Evolutionary conservation across 2,329 filamentous ascomycete genomes (phyloP).

Genomic region (Ophiostoma ips): DNA sequence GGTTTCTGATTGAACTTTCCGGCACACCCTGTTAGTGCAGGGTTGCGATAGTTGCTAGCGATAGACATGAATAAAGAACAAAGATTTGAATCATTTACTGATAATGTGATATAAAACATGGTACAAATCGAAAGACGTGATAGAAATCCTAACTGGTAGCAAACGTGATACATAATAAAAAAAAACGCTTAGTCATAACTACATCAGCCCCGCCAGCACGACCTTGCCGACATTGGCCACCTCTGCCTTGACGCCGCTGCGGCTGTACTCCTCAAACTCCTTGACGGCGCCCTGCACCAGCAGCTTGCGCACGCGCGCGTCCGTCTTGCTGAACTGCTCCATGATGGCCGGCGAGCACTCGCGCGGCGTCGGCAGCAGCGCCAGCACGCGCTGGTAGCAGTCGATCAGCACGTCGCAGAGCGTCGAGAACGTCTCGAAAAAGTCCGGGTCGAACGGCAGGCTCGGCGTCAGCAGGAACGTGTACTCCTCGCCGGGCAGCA

Average conservation of each 20-base stretch:
- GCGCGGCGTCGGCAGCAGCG: constrained; percentile 59
- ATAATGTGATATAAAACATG: too few relatives aligned
- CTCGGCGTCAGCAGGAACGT: constrained; percentile 78
- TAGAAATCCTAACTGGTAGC: too few relatives aligned
- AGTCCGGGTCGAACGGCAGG: constrained; percentile 91
- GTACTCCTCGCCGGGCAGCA: constrained; percentile 76
- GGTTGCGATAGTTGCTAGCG: too few relatives aligned
- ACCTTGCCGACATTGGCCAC: constrained; percentile 77
- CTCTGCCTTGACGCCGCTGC: constrained; percentile 61
- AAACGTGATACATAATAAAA: too few relatives aligned
- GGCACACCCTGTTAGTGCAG: not conserved
- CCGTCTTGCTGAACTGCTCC: constrained; percentile 82
- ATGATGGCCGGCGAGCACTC: constrained; percentile 57
- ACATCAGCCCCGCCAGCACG: constrained; percentile 76
- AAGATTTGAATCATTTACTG: too few relatives aligned
- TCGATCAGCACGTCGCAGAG: constrained; percentile 93
- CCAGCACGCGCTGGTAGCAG: constrained; percentile 67
- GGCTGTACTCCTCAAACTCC: constrained; percentile 83
- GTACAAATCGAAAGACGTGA: too few relatives aligned
- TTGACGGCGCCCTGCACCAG: constrained; percentile 75
- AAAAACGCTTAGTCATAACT: not conserved
- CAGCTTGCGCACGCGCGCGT: constrained; percentile 73
- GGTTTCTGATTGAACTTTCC: constrained; percentile 24
- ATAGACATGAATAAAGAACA: too few relatives aligned
- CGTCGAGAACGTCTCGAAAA: constrained; percentile 90